A percentile compares a stretch with the other conserved stretches of the same genome.
Conservation (phyloP, 2,329 filamentous ascomycete genomes). For the Plenodomus biglobosus region DNA sequence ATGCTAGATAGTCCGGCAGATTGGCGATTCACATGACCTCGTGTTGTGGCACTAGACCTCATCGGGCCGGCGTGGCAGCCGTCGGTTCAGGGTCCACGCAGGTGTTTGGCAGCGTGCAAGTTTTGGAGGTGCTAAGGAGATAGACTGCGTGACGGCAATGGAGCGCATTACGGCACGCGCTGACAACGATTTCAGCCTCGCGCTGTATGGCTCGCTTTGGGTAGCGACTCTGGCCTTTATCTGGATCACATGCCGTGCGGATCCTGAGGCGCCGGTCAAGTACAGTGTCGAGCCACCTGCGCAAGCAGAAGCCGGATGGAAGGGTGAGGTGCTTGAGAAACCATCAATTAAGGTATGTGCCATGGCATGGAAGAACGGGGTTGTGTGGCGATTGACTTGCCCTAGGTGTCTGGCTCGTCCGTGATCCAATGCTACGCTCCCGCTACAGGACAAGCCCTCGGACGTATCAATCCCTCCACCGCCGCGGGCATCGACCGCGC, state of each 20-base stretch:
- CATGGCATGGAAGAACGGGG: not conserved
- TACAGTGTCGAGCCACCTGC: conserved; percentile 67
- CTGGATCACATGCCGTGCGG: conserved; percentile 30
- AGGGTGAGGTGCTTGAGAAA: conserved; percentile 59
- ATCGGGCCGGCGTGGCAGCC: not conserved
- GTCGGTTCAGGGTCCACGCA: conserved; percentile 11
- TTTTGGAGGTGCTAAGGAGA: not conserved
- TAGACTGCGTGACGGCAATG: conserved; percentile 17
- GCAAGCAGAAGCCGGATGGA: conserved; percentile 56
- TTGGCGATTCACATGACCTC: not conserved
- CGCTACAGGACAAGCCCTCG: conserved; percentile 82
- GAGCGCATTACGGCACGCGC: conserved; percentile 27
- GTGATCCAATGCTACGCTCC: conserved; percentile 85
- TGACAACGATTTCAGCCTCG: conserved; percentile 24
- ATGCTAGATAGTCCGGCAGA: no score
- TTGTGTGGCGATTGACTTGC: conserved; percentile 5
- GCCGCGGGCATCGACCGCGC: conserved; percentile 75
- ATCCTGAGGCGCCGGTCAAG: conserved; percentile 51
- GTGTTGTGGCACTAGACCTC: conserved; percentile 3
- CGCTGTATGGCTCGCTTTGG: conserved; percentile 24
- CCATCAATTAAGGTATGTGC: conserved; percentile 60
- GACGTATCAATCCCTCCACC: conserved; percentile 74
- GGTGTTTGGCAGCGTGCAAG: not conserved
- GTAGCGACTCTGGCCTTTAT: conserved; percentile 24
- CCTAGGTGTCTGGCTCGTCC: conserved; percentile 61